phyloP scores from a whole-genome alignment of 2,329 filamentous ascomycete species.

The Neophaeococcomyces mojaviensis region DNA sequence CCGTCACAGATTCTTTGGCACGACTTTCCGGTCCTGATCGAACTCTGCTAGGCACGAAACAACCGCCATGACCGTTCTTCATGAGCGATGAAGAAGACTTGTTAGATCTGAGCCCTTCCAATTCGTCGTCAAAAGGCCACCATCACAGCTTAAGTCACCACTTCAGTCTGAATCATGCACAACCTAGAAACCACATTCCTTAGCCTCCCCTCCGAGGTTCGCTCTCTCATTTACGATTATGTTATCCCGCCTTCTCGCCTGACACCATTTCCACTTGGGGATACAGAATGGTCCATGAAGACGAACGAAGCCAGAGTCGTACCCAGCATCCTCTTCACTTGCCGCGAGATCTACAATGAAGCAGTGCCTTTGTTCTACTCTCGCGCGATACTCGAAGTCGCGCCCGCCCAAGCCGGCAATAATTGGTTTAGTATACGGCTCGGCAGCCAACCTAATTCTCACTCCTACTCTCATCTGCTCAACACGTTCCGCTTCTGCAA shows the following conservation, averaged over 20 bases:
- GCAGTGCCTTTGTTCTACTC: conserved; percentile 13
- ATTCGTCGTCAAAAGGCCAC: no score
- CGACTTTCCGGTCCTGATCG: no score
- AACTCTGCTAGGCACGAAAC: no score
- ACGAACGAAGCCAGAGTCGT: conserved; percentile 7
- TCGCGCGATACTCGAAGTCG: conserved; percentile 12
- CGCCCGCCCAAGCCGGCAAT: conserved; percentile 6
- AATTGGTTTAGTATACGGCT: conserved; percentile 6
- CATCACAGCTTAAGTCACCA: no score
- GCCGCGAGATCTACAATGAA: conserved; percentile 11
- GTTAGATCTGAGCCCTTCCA: no score
- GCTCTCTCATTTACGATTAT: conserved; percentile 11
- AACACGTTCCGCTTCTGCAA: conserved; percentile 3
- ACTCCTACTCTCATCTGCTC: background rate
- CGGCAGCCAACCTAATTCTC: background rate
- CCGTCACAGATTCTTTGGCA: no score
- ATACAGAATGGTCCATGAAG: conserved; percentile 7
- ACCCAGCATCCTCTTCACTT: conserved; percentile 11
- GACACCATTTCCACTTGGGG: conserved; percentile 10
- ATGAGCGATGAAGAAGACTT: no score
- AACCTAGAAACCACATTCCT: conserved; percentile 7
- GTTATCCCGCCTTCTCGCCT: conserved; percentile 10
- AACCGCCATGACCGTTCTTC: no score
- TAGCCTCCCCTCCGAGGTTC: conserved; percentile 10
- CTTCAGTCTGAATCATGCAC: no score